Base-by-base conservation (phyloP, 441 rosid species). In the Macaranga tanarius region DNA sequence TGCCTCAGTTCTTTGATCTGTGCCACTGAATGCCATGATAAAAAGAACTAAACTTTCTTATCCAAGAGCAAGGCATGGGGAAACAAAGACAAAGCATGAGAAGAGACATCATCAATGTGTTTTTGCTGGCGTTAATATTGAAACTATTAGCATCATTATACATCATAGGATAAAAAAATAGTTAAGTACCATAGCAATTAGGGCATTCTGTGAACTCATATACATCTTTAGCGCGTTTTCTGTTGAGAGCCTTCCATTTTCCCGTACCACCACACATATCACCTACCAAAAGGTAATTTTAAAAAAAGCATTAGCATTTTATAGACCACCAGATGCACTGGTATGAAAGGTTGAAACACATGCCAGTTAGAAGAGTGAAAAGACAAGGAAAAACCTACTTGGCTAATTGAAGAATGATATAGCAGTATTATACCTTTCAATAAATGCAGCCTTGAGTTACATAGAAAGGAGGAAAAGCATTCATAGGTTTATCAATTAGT, bases 201-300 rank as follows among this genome's bases (percentile, higher is more conserved):
- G 95, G 97, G 77, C 97, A 92, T 79, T 89, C 92, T 1, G 93
- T 86, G 73, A 89, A 88, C 79, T 86, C 90, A 17, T 87, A 90
- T 68, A 90, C 93, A 84, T 94, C 97, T 82, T 94, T 94, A 0
- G 98, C 95, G 19, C 96, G 94, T 77, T 94, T 94, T 80, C 97
- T 75, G 83, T 92, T 92, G 45, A 94, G 97, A 71, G 98, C 96
- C 76, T 92, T 94, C 98, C 97, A 94, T 83, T 94, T 94, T 82
- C 98, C 97, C 71, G 98, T 94, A 75, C 98, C 97, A 67, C 96
- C 98, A 84, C 98, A 92, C 98, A 94, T 94, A 78, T 93, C 98
- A 75, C 98, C 98, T 92, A 82, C 63, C 83, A 34, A 64, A 79
- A 80, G 73, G 60, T 12, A 31, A 31, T 31, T 31, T 13, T 12